phyloP scores from a whole-genome alignment of 345 rosid genomes.

The Brassica juncea region DNA sequence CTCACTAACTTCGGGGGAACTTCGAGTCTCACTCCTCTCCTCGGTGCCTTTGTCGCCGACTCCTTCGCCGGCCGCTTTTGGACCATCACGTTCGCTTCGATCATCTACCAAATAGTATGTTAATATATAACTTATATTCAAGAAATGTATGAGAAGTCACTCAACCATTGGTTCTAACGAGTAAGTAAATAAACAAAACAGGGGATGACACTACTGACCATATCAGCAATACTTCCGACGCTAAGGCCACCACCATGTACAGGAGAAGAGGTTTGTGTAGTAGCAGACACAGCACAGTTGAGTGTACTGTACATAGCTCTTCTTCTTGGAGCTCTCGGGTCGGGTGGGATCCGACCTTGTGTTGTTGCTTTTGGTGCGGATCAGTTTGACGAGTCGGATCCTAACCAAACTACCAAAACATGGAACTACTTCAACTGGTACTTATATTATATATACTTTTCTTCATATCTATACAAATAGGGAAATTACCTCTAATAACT shows the following conservation, averaged over 20 bases:
- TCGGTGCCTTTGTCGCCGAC: conserved; percentile 89
- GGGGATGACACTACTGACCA: conserved; percentile 77
- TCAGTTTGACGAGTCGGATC: conserved; percentile 71
- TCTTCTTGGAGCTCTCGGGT: conserved; percentile 68
- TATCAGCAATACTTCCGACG: conserved; percentile 72
- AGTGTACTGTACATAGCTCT: conserved; percentile 68
- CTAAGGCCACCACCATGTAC: conserved; percentile 77
- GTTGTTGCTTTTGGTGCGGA: conserved; percentile 91
- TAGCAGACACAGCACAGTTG: conserved; percentile 62
- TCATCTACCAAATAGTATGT: conserved; percentile 63
- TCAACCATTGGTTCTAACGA: conserved; percentile 2
- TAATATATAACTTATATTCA: not conserved
- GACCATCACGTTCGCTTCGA: conserved; percentile 71
- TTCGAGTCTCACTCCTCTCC: conserved; percentile 74
- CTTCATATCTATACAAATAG: not conserved
- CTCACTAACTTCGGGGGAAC: conserved; percentile 89
- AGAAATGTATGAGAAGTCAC: not conserved
- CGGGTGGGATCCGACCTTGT: conserved; percentile 92
- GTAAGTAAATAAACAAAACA: conserved; percentile 18
- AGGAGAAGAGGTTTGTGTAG: conserved; percentile 55
- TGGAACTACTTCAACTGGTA: conserved; percentile 88
- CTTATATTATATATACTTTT: not conserved
- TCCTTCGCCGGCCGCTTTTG: conserved; percentile 86
- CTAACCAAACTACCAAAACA: conserved; percentile 57
- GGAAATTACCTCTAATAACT: too few relatives aligned